Evolutionary conservation across 176 grass and related monocot genomes (phyloP).

Genomic region (Calamus simplicifolius): DNA sequence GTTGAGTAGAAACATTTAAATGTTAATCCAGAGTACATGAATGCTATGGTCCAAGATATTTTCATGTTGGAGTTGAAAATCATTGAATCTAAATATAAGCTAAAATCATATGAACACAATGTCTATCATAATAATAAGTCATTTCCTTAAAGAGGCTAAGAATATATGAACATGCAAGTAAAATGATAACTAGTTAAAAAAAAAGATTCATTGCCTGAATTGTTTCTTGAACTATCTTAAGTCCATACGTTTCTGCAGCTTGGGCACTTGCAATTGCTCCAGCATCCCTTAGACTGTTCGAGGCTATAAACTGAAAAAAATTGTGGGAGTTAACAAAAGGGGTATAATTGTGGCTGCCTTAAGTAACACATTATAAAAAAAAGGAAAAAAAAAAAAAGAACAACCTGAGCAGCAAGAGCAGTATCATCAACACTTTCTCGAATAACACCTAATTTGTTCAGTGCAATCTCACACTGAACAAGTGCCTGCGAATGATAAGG

Average conservation of each 20-base stretch:
- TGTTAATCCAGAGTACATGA: no score
- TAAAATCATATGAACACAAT: no score
- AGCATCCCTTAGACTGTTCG: slow-evolving; percentile 37
- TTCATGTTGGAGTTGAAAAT: no score
- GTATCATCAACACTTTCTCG: slow-evolving; percentile 40
- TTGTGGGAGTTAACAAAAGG: no score
- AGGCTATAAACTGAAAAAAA: slow-evolving; percentile 35
- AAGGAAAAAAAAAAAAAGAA: not conserved
- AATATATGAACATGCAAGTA: no score
- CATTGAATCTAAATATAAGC: no score
- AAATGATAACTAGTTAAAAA: not conserved
- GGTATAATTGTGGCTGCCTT: no score
- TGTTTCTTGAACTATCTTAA: slow-evolving; percentile 38
- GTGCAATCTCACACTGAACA: slow-evolving; percentile 42
- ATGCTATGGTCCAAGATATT: no score
- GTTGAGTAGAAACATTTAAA: no score
- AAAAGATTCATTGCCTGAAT: slow-evolving; percentile 34
- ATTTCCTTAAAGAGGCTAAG: no score
- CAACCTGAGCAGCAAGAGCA: slow-evolving; percentile 44
- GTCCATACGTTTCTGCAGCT: slow-evolving; percentile 39
- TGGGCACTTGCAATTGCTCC: slow-evolving; percentile 45
- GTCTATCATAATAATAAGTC: no score
- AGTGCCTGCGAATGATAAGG: slow-evolving; percentile 31
- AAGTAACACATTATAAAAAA: not conserved
- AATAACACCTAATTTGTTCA: slow-evolving; percentile 31